These are phyloP conservation scores for Phialophora verrucosa DNA, from an alignment of 2,329 filamentous ascomycete species.

Conservation along the genomic window DNA sequence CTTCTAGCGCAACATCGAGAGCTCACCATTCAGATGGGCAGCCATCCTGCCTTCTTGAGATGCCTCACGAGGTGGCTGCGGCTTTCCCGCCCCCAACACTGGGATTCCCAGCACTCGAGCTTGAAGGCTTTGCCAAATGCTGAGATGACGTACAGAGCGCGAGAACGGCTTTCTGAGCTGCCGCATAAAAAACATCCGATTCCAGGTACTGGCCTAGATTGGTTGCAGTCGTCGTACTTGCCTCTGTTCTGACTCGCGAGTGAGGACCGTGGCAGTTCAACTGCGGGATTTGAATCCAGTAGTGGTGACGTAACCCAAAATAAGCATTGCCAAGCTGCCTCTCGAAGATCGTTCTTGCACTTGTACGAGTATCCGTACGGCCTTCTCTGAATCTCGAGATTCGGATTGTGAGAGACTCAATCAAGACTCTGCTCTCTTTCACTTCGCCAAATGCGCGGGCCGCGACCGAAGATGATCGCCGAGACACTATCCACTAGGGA, in stretches of 20 bases:
- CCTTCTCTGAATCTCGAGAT: not conserved
- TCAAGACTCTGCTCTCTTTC: not conserved
- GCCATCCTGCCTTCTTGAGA: constrained; percentile 26
- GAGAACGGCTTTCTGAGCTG: not conserved
- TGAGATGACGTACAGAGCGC: constrained; percentile 25
- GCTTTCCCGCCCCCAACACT: constrained; percentile 25
- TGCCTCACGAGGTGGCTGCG: constrained; percentile 19
- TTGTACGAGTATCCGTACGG: too few relatives aligned
- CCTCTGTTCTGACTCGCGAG: not conserved
- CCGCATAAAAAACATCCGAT: constrained; percentile 25
- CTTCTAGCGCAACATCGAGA: not conserved
- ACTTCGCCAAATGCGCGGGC: not conserved
- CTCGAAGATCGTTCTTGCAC: not conserved
- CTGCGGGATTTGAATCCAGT: not conserved
- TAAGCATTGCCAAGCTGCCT: not conserved
- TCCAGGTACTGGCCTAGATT: not conserved
- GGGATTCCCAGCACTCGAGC: constrained; percentile 30
- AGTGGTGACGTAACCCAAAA: not conserved
- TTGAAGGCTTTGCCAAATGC: constrained; percentile 25
- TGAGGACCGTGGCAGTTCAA: not conserved
- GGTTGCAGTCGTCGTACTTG: not conserved
- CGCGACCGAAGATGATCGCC: not conserved
- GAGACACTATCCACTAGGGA: not conserved
- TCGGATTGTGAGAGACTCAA: not conserved
- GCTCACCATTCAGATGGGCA: constrained; percentile 31